Evolutionary conservation across 768 basidiomycete species (phyloP).

Genomic region (Serpula lacrymans): DNA sequence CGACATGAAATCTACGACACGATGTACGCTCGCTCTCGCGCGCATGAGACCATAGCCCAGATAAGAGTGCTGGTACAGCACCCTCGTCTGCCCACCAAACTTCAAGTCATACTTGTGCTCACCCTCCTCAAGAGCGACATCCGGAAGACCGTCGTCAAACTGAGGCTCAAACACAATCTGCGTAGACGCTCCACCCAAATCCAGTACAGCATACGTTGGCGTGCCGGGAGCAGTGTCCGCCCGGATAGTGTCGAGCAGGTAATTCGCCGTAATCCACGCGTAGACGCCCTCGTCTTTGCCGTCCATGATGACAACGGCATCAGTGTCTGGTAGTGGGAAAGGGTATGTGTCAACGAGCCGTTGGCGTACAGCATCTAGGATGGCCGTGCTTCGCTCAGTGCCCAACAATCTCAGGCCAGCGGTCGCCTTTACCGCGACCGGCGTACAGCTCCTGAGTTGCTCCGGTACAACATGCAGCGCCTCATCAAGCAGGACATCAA

Average conservation of each 20-base stretch:
- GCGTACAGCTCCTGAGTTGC: slow-evolving; percentile 62
- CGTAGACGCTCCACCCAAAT: slow-evolving; percentile 94
- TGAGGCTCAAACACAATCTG: slow-evolving; percentile 95
- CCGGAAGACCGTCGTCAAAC: slow-evolving; percentile 41
- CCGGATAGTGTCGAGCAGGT: slow-evolving; percentile 74
- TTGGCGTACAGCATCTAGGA: slow-evolving; percentile 68
- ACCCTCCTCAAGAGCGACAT: slow-evolving; percentile 57
- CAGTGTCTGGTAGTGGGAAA: slow-evolving; percentile 59
- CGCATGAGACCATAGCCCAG: slow-evolving; percentile 94
- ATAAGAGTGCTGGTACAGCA: slow-evolving; percentile 96
- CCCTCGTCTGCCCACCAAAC: slow-evolving; percentile 68
- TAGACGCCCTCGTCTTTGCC: slow-evolving; percentile 97
- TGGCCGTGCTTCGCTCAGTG: slow-evolving; percentile 56
- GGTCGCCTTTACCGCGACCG: slow-evolving; percentile 89
- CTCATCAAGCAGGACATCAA: slow-evolving; percentile 78
- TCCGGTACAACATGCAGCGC: slow-evolving; percentile 77
- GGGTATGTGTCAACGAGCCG: slow-evolving; percentile 59
- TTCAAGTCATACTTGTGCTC: slow-evolving; percentile 88
- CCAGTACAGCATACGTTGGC: slow-evolving; percentile 83
- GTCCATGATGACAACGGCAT: slow-evolving; percentile 87
- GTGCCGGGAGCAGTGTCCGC: slow-evolving; percentile 43
- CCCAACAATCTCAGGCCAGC: slow-evolving; percentile 82
- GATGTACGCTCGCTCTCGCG: slow-evolving; percentile 80
- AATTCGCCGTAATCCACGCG: slow-evolving; percentile 98
- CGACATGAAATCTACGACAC: slow-evolving; percentile 84